Conservation (phyloP, 78 protist species). For the Planoprotostelium fungivorum region DNA sequence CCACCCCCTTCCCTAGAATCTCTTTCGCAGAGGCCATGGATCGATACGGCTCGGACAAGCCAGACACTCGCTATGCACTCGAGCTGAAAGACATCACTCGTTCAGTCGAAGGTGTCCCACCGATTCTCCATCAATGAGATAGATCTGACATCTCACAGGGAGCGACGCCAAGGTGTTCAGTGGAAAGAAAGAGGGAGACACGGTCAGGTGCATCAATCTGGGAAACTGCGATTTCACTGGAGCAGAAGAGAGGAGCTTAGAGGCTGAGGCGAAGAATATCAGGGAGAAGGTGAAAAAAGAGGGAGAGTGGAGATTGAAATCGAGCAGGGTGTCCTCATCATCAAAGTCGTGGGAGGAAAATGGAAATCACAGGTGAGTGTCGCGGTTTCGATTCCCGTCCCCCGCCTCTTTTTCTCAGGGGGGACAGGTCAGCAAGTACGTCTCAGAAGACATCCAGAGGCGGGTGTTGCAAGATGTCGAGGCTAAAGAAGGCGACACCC, state of each 20-base stretch:
- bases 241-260: neutral
- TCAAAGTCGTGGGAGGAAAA: neutral
- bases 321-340: neutral
- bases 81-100: constrained; percentile 13
- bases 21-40: constrained; percentile 32
- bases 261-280: neutral
- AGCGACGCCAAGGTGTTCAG: neutral
- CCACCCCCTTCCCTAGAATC: constrained; percentile 12
- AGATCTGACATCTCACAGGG: neutral
- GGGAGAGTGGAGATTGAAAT: neutral
- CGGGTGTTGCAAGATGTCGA: neutral
- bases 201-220: neutral
- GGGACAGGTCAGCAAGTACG: no score
- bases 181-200: neutral
- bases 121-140: neutral
- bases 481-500: neutral
- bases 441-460: neutral
- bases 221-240: neutral
- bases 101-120: constrained; percentile 8
- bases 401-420: no score
- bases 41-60: constrained; percentile 62
- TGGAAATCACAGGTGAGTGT: neutral
- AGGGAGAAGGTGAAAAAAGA: neutral
- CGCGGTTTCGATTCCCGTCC: neutral
- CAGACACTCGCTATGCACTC: constrained; percentile 68